These are phyloP conservation scores for Capronia coronata DNA, from an alignment of 2,329 filamentous ascomycete species.

Conservation along the genomic window DNA sequence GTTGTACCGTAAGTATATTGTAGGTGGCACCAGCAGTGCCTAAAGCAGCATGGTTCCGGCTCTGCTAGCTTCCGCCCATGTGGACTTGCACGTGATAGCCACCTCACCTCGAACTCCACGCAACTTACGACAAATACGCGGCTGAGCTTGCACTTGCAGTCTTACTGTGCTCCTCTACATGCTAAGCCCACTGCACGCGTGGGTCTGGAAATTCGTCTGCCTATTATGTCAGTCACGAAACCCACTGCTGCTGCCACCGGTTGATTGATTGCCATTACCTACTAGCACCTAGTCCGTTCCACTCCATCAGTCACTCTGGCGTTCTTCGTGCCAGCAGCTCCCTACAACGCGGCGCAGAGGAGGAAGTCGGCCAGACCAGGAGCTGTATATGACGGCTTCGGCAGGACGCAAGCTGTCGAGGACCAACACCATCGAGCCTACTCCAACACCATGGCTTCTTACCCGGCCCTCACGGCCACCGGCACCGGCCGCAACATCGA, in stretches of 20 bases:
- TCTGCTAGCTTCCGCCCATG: no score
- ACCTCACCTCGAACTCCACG: no score
- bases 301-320: slow-evolving; percentile 20
- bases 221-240: slow-evolving; percentile 2
- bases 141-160: no score
- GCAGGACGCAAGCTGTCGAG: slow-evolving; percentile 18
- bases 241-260: no score
- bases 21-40: no score
- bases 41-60: no score
- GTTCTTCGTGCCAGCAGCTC: slow-evolving; percentile 14
- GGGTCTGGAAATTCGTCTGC: slow-evolving; percentile 2
- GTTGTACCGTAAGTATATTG: no score
- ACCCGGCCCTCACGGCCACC: slow-evolving; percentile 12
- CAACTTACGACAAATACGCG: no score
- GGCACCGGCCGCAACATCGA: slow-evolving; percentile 27
- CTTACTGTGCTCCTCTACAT: no score
- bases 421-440: slow-evolving; percentile 10
- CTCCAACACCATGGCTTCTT: slow-evolving; percentile 21
- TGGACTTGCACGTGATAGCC: no score
- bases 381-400: slow-evolving; percentile 24
- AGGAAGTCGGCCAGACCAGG: slow-evolving; percentile 11
- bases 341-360: slow-evolving; percentile 6
- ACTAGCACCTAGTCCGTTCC: not conserved
- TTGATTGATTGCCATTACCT: no score
- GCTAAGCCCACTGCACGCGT: no score